Evolutionary conservation across 352 stramenopile genomes (phyloP).

Genomic region (Phytophthora palmivora): DNA sequence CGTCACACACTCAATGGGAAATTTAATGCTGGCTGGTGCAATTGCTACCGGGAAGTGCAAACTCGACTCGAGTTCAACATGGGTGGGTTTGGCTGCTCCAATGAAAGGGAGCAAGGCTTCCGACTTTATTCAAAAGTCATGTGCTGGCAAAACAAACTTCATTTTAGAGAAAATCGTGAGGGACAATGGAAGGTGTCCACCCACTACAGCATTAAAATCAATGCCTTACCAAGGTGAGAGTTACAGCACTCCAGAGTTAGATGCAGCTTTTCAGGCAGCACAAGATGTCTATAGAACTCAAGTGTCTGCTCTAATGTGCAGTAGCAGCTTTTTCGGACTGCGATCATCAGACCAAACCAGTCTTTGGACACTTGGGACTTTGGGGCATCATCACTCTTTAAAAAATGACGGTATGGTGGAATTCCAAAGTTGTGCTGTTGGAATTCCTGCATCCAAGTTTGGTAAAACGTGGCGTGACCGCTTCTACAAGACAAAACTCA

Average conservation of each 20-base stretch:
- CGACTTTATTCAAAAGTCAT: slow-evolving; percentile 22
- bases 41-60: slow-evolving; percentile 26
- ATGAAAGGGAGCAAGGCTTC: slow-evolving; percentile 34
- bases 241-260: slow-evolving; percentile 11
- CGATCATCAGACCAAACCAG: slow-evolving; percentile 23
- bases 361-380: slow-evolving; percentile 15
- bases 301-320: slow-evolving; percentile 39
- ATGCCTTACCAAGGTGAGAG: slow-evolving; percentile 32
- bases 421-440: slow-evolving; percentile 40
- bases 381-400: slow-evolving; percentile 31
- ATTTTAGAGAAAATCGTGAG: slow-evolving; percentile 8
- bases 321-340: slow-evolving; percentile 33
- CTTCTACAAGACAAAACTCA: slow-evolving; percentile 56
- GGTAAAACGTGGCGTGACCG: slow-evolving; percentile 32
- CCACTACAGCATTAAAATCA: slow-evolving; percentile 21
- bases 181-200: slow-evolving; percentile 20
- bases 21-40: slow-evolving; percentile 24
- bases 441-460: slow-evolving; percentile 38
- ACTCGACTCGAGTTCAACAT: slow-evolving; percentile 33
- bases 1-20: slow-evolving; percentile 33
- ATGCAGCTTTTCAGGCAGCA: slow-evolving; percentile 26
- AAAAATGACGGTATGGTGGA: too few relatives aligned
- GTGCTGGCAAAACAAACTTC: too few relatives aligned
- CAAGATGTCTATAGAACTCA: slow-evolving; percentile 27
- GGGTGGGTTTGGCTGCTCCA: slow-evolving; percentile 36